A percentile compares a stretch with the other conserved stretches of the same genome.
phyloP scores from a whole-genome alignment of 2,329 filamentous ascomycete genomes.

The Ceratocystis colombiana region DNA sequence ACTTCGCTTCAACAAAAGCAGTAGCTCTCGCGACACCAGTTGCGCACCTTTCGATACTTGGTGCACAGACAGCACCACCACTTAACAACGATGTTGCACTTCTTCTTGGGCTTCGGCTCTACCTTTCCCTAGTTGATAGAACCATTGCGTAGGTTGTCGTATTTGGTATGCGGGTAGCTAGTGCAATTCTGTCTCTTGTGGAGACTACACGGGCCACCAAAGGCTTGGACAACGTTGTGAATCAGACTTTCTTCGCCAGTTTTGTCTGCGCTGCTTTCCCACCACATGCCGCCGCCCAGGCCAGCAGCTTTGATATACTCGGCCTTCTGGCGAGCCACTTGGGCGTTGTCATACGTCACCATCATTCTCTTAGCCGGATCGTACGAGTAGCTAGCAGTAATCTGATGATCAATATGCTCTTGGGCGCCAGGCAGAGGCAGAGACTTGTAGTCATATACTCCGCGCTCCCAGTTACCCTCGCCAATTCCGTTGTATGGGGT shows the following conservation, averaged over 20 bases:
- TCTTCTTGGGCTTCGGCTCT: conserved; percentile 27
- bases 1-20: neutral
- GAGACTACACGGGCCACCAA: conserved; percentile 46
- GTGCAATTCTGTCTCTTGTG: conserved; percentile 50
- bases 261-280: conserved; percentile 78
- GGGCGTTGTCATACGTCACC: conserved; percentile 68
- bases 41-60: conserved; percentile 25
- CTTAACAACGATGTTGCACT: neutral
- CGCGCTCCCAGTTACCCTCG: conserved; percentile 71
- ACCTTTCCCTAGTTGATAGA: conserved; percentile 37
- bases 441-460: conserved; percentile 80
- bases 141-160: conserved; percentile 56
- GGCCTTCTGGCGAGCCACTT: conserved; percentile 59
- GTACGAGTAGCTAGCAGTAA: conserved; percentile 69
- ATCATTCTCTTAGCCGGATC: conserved; percentile 52
- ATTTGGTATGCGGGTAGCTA: conserved; percentile 55
- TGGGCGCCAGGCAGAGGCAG: conserved; percentile 59
- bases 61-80: neutral
- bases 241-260: conserved; percentile 57
- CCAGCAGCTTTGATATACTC: conserved; percentile 55
- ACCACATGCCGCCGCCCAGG: conserved; percentile 93
- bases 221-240: conserved; percentile 46
- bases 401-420: conserved; percentile 53
- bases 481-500: conserved; percentile 60
- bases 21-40: neutral